Base-by-base conservation (phyloP, 2,329 filamentous ascomycete genomes). In the Amylocarpus encephaloides region DNA sequence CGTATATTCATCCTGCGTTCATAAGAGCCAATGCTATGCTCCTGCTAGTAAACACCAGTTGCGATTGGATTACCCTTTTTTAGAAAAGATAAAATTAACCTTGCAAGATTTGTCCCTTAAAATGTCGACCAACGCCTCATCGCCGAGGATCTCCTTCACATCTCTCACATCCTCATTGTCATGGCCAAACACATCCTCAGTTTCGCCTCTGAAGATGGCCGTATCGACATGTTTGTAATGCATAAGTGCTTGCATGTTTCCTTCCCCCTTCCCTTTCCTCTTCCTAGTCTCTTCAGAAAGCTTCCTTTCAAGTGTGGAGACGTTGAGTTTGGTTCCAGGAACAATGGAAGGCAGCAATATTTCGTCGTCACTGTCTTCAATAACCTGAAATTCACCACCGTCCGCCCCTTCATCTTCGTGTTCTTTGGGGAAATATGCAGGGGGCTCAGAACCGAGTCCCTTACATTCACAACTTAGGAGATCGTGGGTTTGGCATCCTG, bases 401-500 rank as follows among this genome's bases (percentile, higher is more conserved):
- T 48, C 35, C 4, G 26, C 35, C 29, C 52, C 49, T 6, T 55
- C 55, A 12, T 52, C 46, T 0, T 56, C 51, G 7, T 52, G 39
- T 6, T 38, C 39, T 19, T 51, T 62, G 35, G 32, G 2, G 53
- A 52, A 26, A 53, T 57, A 9, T 13, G 43, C 43, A 34, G 52
- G 33, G 13, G 53, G 40, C 15, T 57, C 53, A 16, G 49, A 43
- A 19, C 81, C 82, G 7, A 64, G 70, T 0, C 82, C 82, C 5
- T 72, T 74, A 61, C 85, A 88, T 1, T 66, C 65, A 65, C 85
- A 88, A 0, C 75, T 77, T 0, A 88, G 66, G 1, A 87, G 67
- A 46, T 85, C 79, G 62, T 88, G 85, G 2, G 84, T 88, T 61
- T 85, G 80, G 50, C 84, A 86, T 6, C 68, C 70, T 9, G 75